A percentile compares a stretch with the other conserved stretches of the same genome.
These are phyloP conservation scores for Hibiscus syriacus DNA, from an alignment of 345 rosid species.

Conservation along the genomic window DNA sequence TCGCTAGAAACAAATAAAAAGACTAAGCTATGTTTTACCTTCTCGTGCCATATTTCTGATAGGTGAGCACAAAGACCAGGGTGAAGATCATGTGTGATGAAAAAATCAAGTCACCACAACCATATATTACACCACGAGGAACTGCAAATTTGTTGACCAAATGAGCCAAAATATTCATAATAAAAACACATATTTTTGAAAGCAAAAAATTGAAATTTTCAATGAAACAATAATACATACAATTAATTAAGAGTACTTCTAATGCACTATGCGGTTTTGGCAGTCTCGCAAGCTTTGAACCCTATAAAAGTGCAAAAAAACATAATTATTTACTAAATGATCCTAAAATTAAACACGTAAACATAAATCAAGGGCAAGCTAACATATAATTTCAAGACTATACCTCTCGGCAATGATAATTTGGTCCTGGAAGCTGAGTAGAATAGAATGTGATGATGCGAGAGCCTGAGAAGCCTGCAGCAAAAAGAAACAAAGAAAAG, in stretches of 20 bases:
- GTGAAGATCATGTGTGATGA: conserved; percentile 99
- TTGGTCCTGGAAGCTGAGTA: conserved; percentile 36
- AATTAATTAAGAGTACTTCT: too few relatives aligned
- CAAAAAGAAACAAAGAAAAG: conserved; percentile 6
- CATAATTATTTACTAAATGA: not conserved
- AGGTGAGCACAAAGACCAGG: conserved; percentile 80
- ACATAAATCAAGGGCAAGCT: conserved; percentile 2
- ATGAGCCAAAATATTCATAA: conserved; percentile 15
- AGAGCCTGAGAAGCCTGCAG: conserved; percentile 80
- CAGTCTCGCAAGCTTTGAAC: too few relatives aligned
- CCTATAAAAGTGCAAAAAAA: conserved; percentile 23
- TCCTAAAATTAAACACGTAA: not conserved
- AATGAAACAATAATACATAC: too few relatives aligned
- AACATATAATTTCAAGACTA: not conserved
- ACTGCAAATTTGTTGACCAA: conserved; percentile 48
- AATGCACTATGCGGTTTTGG: too few relatives aligned
- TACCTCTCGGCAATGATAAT: conserved; percentile 21
- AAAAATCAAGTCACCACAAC: conserved; percentile 97
- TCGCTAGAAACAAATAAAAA: not conserved
- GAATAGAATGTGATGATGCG: conserved; percentile 88
- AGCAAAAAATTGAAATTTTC: too few relatives aligned
- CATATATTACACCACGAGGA: conserved; percentile 83
- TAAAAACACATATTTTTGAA: too few relatives aligned
- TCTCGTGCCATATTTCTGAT: conserved; percentile 86
- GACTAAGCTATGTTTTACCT: conserved; percentile 42